A percentile compares a stretch with the other conserved stretches of the same genome.
phyloP scores from a whole-genome alignment of 2,329 filamentous ascomycete genomes.

The Davidsoniella neocaledoniae region DNA sequence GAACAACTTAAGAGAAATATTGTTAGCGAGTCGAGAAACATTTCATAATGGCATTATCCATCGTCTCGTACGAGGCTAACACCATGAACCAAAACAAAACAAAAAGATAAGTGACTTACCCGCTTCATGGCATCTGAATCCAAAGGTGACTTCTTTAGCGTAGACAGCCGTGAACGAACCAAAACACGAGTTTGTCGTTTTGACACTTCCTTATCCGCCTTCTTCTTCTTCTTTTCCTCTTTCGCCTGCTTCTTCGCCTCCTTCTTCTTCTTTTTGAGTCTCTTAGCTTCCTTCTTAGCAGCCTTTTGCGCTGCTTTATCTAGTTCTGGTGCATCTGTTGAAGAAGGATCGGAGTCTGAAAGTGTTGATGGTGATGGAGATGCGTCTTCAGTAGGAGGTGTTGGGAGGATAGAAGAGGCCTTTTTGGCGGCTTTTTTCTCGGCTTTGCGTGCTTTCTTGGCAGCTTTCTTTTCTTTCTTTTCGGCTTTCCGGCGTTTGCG shows the following conservation, averaged over 20 bases:
- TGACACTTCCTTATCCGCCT: neutral
- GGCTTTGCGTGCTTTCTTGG: conserved; percentile 8
- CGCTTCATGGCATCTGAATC: conserved; percentile 11
- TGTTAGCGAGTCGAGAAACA: neutral
- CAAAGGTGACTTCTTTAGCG: conserved; percentile 9
- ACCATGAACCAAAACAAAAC: neutral
- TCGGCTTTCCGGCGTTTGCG: conserved; percentile 6
- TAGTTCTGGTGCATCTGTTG: neutral
- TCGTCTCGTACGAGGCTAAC: neutral
- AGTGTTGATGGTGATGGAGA: neutral
- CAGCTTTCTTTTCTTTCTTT: conserved; percentile 8
- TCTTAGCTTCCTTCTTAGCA: conserved; percentile 9
- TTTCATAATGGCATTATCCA: neutral
- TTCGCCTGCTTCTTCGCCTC: conserved; percentile 7
- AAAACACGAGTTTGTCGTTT: conserved; percentile 8
- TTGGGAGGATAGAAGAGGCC: neutral
- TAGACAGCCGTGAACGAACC: conserved; percentile 9
- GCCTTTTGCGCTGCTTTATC: conserved; percentile 2
- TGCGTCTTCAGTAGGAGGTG: neutral
- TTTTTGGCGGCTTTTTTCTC: conserved; percentile 4
- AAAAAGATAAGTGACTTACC: neutral
- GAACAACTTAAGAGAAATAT: conserved; percentile 2
- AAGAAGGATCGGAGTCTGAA: neutral
- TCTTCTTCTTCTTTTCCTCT: conserved; percentile 1
- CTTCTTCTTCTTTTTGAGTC: conserved; percentile 7